Evolutionary conservation across 208 protist genomes (phyloP), one percentile per base, ranked within the genome.

Genomic region (Wallacemonas sp.): DNA sequence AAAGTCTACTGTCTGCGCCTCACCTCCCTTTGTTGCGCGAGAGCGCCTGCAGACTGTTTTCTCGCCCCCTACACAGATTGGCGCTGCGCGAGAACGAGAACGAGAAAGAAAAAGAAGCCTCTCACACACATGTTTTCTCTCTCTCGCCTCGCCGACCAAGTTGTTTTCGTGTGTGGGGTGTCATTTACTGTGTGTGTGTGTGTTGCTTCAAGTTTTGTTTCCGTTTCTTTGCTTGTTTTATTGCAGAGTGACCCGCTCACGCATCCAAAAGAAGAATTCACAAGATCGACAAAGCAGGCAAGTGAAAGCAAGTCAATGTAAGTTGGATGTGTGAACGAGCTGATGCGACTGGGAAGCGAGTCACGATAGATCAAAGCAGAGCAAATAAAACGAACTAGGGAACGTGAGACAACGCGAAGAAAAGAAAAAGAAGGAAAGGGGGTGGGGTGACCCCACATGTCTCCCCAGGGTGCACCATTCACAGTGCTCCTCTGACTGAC

Each of bases 341-440:
- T n/a, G n/a, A n/a, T n/a, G n/a, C n/a, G n/a, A n/a, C n/a, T n/a
- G n/a, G n/a, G n/a, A n/a, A n/a, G n/a, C n/a, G n/a, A n/a, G n/a
- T n/a, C n/a, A n/a, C n/a, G n/a, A n/a, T n/a, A n/a, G n/a, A n/a
- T n/a, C n/a, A n/a, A n/a, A n/a, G n/a, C n/a, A n/a, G n/a, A n/a
- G n/a, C n/a, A n/a, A n/a, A n/a, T n/a, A n/a, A n/a, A n/a, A n/a
- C n/a, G n/a, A n/a, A n/a, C n/a, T n/a, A n/a, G n/a, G n/a, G n/a
- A n/a, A n/a, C n/a, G n/a, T n/a, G n/a, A n/a, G n/a, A n/a, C n/a
- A n/a, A n/a, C n/a, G 62, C 32, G 6, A 75, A 44, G 46, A 34
- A 57, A 30, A 70, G 21, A 50, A 44, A 68, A 0, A 72, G 46
- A 61, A 66, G 59, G 70, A 69, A 62, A 52, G 33, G 60, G 15